Evolutionary conservation across 345 rosid genomes (phyloP).

Genomic region (Turritis glabra): DNA sequence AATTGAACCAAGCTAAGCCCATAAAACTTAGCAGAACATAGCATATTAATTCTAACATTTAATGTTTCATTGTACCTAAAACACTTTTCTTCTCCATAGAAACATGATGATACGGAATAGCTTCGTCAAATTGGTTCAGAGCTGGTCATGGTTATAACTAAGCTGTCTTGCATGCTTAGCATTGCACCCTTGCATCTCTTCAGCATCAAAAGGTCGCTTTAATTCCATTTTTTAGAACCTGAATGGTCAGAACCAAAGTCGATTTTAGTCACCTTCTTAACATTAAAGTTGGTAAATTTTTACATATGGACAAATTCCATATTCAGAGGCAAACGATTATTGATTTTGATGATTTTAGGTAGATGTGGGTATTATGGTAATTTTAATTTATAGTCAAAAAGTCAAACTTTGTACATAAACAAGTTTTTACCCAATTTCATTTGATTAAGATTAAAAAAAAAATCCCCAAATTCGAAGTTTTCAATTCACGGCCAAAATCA

Average conservation of each 20-base stretch:
- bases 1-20: not conserved
- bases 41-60: not conserved
- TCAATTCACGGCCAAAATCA: slow-evolving; percentile 28
- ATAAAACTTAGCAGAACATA: not conserved
- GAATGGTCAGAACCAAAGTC: slow-evolving; percentile 26
- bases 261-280: not conserved
- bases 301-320: not conserved
- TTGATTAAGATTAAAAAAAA: slow-evolving; percentile 18
- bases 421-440: slow-evolving; percentile 32
- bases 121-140: slow-evolving; percentile 26
- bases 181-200: slow-evolving; percentile 47
- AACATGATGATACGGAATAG: slow-evolving; percentile 34
- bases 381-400: not conserved
- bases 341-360: not conserved
- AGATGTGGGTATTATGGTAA: not conserved
- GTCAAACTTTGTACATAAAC: slow-evolving; percentile 21
- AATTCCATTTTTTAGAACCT: slow-evolving; percentile 43
- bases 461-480: slow-evolving; percentile 33
- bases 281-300: not conserved
- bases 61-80: slow-evolving; percentile 37
- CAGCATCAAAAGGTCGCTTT: slow-evolving; percentile 56
- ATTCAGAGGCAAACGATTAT: not conserved
- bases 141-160: slow-evolving; percentile 30
- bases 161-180: slow-evolving; percentile 51
- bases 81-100: slow-evolving; percentile 8